Evolutionary conservation across 176 grass and related monocot species (phyloP).

Genomic region (Rhynchospora tenuis): DNA sequence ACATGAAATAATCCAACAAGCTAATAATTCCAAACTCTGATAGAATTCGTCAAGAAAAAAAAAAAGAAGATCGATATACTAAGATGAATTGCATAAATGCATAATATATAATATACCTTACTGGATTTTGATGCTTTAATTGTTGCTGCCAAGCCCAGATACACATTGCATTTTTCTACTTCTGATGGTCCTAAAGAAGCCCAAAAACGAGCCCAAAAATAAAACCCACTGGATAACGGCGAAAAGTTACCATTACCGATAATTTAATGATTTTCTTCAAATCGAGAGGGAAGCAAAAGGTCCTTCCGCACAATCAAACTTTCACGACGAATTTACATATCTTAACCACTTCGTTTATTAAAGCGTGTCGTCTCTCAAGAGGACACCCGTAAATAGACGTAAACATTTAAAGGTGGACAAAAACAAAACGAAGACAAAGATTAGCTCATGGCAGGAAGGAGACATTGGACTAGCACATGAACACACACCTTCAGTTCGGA

Average conservation of each 20-base stretch:
- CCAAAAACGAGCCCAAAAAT: slow-evolving; percentile 8
- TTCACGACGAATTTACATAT: not conserved
- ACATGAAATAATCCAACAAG: no score
- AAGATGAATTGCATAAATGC: not conserved
- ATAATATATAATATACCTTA: no score
- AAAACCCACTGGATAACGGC: slow-evolving; percentile 5
- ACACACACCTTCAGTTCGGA: not conserved
- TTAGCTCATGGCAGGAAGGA: slow-evolving; percentile 13
- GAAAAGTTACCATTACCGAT: slow-evolving; percentile 8
- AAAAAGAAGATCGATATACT: not conserved
- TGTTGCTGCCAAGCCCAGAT: not conserved
- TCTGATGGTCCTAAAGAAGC: not conserved
- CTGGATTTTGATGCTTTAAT: not conserved
- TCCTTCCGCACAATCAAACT: not conserved
- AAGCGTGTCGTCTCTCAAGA: not conserved
- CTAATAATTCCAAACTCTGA: not conserved
- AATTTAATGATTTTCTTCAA: slow-evolving; percentile 3
- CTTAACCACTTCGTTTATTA: not conserved
- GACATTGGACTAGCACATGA: slow-evolving; percentile 4
- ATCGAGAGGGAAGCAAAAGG: not conserved
- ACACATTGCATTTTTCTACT: not conserved
- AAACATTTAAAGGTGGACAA: not conserved
- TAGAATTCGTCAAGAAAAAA: not conserved
- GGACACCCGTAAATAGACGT: not conserved
- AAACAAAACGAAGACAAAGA: not conserved